Evolutionary conservation across 2,329 filamentous ascomycete genomes (phyloP).

Genomic region (Fusarium anguioides): DNA sequence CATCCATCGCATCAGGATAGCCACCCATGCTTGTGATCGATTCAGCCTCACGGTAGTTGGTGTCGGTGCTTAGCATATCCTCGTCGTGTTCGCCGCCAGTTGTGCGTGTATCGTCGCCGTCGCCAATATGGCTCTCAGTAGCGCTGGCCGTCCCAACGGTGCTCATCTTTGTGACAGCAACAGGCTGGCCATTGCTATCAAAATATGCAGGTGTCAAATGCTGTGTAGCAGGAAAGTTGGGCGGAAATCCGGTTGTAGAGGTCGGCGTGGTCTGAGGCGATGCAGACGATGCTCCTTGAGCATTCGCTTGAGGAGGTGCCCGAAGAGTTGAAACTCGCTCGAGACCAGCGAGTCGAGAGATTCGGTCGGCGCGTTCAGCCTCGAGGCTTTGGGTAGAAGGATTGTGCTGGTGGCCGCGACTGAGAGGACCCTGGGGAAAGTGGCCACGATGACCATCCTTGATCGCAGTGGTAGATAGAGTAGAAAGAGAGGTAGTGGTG

Average conservation of each 20-base stretch:
- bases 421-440: constrained; percentile 66
- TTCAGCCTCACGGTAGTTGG: constrained; percentile 67
- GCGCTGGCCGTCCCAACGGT: constrained; percentile 93
- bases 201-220: constrained; percentile 78
- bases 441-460: constrained; percentile 95
- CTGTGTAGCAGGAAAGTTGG: constrained; percentile 52
- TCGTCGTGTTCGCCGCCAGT: constrained; percentile 68
- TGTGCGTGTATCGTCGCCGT: constrained; percentile 63
- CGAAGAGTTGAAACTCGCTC: constrained; percentile 86
- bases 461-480: constrained; percentile 92
- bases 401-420: constrained; percentile 69
- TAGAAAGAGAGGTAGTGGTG: constrained; percentile 89
- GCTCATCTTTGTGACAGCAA: constrained; percentile 79
- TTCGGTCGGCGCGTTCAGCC: constrained; percentile 92
- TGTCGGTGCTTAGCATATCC: constrained; percentile 78
- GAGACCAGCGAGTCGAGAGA: constrained; percentile 92
- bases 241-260: constrained; percentile 58
- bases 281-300: constrained; percentile 52
- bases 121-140: constrained; percentile 76
- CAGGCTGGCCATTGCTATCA: constrained; percentile 77
- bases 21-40: constrained; percentile 67
- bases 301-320: constrained; percentile 54
- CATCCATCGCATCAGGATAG: constrained; percentile 62
- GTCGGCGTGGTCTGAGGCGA: constrained; percentile 64
- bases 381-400: constrained; percentile 79